These are phyloP conservation scores for Ganoderma resinaceum DNA, from an alignment of 1,284 basidiomycete genomes.

Conservation along the genomic window DNA sequence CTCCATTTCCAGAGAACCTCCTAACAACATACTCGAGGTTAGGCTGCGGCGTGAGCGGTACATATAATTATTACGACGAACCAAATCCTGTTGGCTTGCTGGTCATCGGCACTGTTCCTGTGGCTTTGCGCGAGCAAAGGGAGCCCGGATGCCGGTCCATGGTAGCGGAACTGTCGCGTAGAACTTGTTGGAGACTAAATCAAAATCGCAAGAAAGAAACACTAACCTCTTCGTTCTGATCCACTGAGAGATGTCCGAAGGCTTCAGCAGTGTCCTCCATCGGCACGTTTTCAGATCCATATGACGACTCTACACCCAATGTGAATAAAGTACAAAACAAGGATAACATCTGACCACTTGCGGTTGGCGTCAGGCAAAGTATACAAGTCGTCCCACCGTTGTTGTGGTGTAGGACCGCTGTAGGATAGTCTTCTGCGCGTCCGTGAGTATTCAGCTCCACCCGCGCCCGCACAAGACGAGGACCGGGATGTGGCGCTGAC, in stretches of 20 bases:
- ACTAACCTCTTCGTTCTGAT: conserved; percentile 79
- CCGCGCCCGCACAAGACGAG: conserved; percentile 22
- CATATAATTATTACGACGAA: conserved; percentile 36
- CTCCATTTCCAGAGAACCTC: conserved; percentile 58
- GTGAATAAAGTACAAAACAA: neutral
- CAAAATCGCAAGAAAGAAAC: neutral
- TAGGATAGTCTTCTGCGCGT: conserved; percentile 36
- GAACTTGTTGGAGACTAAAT: neutral
- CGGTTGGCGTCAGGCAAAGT: conserved; percentile 24
- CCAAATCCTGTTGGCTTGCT: conserved; percentile 79
- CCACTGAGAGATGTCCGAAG: conserved; percentile 81
- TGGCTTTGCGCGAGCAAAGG: conserved; percentile 74
- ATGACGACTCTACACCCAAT: neutral
- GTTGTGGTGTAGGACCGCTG: conserved; percentile 9
- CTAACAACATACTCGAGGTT: conserved; percentile 43
- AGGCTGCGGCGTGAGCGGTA: neutral
- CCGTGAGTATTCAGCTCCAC: conserved; percentile 23
- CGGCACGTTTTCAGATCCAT: conserved; percentile 43
- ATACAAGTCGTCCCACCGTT: conserved; percentile 36
- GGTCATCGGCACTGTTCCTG: conserved; percentile 61
- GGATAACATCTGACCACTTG: conserved; percentile 8
- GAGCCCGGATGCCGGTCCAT: conserved; percentile 77
- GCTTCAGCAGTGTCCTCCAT: conserved; percentile 59
- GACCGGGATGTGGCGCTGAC: conserved; percentile 28
- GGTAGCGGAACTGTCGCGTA: conserved; percentile 68